Conservation (phyloP, 2,329 filamentous ascomycete species). For the Pyrenophora graminea region DNA sequence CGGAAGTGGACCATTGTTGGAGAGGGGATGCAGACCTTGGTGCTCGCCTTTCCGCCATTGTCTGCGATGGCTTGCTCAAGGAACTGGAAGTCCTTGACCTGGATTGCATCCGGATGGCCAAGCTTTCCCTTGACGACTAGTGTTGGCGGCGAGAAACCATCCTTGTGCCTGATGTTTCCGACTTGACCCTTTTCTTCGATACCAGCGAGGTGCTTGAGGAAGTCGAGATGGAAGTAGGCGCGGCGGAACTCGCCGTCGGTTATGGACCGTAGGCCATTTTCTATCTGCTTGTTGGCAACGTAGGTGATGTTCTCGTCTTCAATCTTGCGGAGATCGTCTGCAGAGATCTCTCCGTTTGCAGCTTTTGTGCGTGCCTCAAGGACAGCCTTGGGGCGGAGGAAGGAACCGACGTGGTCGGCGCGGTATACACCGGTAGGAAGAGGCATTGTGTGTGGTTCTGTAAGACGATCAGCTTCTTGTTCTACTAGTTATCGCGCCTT, state of each 20-base stretch:
- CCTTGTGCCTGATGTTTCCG: slow-evolving; percentile 46
- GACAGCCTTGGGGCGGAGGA: slow-evolving; percentile 57
- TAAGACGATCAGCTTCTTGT: slow-evolving; percentile 1
- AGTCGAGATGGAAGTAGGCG: slow-evolving; percentile 63
- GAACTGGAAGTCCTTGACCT: slow-evolving; percentile 61
- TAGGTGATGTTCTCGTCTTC: slow-evolving; percentile 57
- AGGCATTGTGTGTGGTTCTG: slow-evolving; percentile 34
- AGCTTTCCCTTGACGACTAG: slow-evolving; percentile 60
- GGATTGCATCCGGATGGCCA: slow-evolving; percentile 58
- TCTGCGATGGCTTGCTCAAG: slow-evolving; percentile 55
- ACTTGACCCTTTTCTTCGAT: slow-evolving; percentile 58
- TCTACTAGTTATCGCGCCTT: not conserved
- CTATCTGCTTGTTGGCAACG: slow-evolving; percentile 56
- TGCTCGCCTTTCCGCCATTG: slow-evolving; percentile 46
- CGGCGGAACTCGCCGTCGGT: slow-evolving; percentile 63
- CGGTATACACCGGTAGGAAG: slow-evolving; percentile 48
- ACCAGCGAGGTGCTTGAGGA: slow-evolving; percentile 59
- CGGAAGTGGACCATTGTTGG: slow-evolving; percentile 67
- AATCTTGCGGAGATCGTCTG: slow-evolving; percentile 54
- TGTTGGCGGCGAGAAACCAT: slow-evolving; percentile 58
- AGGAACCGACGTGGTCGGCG: slow-evolving; percentile 62
- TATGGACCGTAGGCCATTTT: slow-evolving; percentile 55
- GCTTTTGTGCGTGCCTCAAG: slow-evolving; percentile 56
- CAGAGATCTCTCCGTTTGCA: slow-evolving; percentile 49
- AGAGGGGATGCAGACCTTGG: slow-evolving; percentile 62